Base-by-base conservation (phyloP, 139 green algal genomes). In the Tetraselmis striata region DNA sequence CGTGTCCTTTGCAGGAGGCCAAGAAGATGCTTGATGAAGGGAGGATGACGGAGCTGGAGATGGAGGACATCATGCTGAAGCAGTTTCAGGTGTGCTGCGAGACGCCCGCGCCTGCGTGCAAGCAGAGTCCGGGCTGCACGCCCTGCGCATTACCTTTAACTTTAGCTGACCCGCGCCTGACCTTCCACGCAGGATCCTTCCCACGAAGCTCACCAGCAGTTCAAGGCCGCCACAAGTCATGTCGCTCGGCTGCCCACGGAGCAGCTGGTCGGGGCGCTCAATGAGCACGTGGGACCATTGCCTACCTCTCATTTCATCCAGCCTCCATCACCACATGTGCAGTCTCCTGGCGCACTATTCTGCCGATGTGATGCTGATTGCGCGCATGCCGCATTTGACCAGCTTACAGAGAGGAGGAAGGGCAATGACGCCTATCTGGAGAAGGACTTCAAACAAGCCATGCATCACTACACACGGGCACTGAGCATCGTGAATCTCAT, bases 241-340 rank as follows among this genome's bases (percentile, higher is more conserved):
- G 59, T 79, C 22, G 84, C 85, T 22, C 75, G 86, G 45, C 79
- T 94, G 75, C 81, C 85, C 31, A 93, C 87, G 5, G 84, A 93
- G 32, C 79, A 93, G 77, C 86, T 95, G 30, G 87, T 94, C 1
- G 78, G 87, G n/a, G 90, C 90, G 11, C 84, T 95, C 23, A 95
- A 95, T 59, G 88, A 95, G 75, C 91, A 95, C 79, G 87, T 94
- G 18, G 5, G 45, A 18, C 45, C 45, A 18, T n/a, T n/a, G n/a
- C n/a, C n/a, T n/a, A n/a, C n/a, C n/a, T n/a, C n/a, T n/a, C n/a
- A n/a, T n/a, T n/a, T n/a, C n/a, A n/a, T n/a, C n/a, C n/a, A n/a
- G n/a, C n/a, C n/a, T n/a, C n/a, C n/a, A n/a, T n/a, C n/a, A n/a
- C n/a, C n/a, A n/a, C n/a, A n/a, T n/a, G n/a, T n/a, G n/a, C n/a